Base-by-base conservation (phyloP, 352 stramenopile genomes). In the Globisporangium takayamanum region DNA sequence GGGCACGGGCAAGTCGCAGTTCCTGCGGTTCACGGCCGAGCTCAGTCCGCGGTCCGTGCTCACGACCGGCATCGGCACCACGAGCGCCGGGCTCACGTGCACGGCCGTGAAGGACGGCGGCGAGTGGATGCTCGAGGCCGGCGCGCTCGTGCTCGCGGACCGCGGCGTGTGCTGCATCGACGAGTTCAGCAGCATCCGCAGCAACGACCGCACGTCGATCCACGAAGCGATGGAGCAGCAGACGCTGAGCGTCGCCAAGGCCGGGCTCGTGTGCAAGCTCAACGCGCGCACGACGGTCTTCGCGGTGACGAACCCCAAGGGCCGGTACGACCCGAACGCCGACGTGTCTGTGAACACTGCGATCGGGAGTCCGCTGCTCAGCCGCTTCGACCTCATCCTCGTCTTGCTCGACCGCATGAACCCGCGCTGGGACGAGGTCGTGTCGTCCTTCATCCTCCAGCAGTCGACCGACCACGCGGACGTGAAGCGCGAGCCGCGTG, bases 211-310 rank as follows among this genome's bases (percentile, higher is more conserved):
- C 30, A 93, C 88, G 12, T 96, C 90, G 1, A 98, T 98, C 60
- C 94, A 98, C 66, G 92, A 99, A 70, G 97, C 97, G 18, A 99
- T 99, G 97, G 96, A 99, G 74, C 96, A 99, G 68, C 97, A 99
- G 63, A 99, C 94, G 12, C 71, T 99, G 20, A 97, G 86, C 33
- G 94, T 99, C 1, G 96, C 96, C 12, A 99, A 99, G 71, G 96
- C 95, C 36, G 97, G 97, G 0, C 84, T 99, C n/a, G 92, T 99
- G 47, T 98, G 89, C 63, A 98, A 98, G 66, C 71, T 99, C 18
- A 98, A 98, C 62, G 94, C 92, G 45, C 73, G 96, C 48, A 96
- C 92, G 5, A 98, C 93, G 2, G 91, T 99, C 28, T 96, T 99
- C 55, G 97, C 95, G 10, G 93, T 98, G 41, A 98, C 92, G 63